These are phyloP conservation scores for Wallacemonas sp. DNA, from an alignment of 208 protist species.

Conservation along the genomic window DNA sequence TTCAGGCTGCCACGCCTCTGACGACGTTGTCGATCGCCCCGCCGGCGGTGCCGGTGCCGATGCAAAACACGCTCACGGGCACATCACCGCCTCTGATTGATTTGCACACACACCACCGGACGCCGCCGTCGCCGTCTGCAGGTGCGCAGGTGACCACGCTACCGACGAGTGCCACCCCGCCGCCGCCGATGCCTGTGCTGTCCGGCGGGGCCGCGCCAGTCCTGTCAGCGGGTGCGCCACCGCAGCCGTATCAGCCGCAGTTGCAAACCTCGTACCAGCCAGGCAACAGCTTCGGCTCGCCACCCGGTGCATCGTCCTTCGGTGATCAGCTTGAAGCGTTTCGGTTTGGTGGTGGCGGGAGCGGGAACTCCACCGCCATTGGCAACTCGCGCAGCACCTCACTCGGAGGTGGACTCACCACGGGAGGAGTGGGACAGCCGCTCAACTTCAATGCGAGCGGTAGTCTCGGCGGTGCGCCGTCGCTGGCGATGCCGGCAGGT, in stretches of 20 bases:
- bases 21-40: not conserved
- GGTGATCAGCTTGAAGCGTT: constrained; percentile 6
- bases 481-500: not conserved
- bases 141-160: too few relatives aligned
- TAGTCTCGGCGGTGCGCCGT: not conserved
- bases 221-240: not conserved
- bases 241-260: too few relatives aligned
- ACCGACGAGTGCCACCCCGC: constrained; percentile 13
- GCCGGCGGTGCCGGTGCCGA: not conserved
- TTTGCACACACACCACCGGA: too few relatives aligned
- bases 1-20: constrained; percentile 2
- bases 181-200: not conserved
- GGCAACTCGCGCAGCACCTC: constrained; percentile 6
- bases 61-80: not conserved
- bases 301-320: not conserved
- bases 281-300: not conserved
- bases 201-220: not conserved
- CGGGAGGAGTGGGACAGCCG: not conserved
- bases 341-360: not conserved
- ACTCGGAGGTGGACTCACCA: not conserved
- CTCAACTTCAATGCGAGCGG: constrained; percentile 11
- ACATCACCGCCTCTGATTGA: too few relatives aligned
- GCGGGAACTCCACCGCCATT: not conserved
- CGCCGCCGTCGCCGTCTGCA: too few relatives aligned
- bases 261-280: not conserved